Percentiles rank a stretch among this genome's conserved stretches.
Conservation (phyloP, 2,329 filamentous ascomycete species). For the Lasiodiplodia theobromae region DNA sequence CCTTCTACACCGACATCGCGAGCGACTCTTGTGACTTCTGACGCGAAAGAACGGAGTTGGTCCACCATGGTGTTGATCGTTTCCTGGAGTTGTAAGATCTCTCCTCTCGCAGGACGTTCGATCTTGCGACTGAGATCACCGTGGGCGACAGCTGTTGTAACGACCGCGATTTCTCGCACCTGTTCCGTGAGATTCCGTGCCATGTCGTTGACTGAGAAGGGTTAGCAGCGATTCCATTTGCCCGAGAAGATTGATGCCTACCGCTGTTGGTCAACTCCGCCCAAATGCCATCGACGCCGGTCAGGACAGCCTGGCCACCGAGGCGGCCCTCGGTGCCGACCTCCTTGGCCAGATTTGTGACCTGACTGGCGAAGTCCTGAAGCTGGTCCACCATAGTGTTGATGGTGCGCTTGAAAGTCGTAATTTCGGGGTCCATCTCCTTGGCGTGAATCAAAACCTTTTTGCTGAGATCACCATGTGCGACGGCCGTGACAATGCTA, state of each 20-base stretch:
- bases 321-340: slow-evolving; percentile 95
- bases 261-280: slow-evolving; percentile 81
- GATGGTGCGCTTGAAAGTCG: slow-evolving; percentile 96
- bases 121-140: slow-evolving; percentile 97
- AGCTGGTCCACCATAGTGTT: slow-evolving; percentile 99
- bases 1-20: slow-evolving; percentile 70
- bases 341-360: slow-evolving; percentile 91
- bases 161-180: slow-evolving; percentile 95
- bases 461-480: slow-evolving; percentile 93
- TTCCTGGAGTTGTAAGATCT: slow-evolving; percentile 93
- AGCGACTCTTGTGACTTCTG: slow-evolving; percentile 69
- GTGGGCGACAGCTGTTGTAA: slow-evolving; percentile 92
- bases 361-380: slow-evolving; percentile 94
- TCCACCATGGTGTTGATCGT: slow-evolving; percentile 78
- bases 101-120: slow-evolving; percentile 88
- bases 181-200: slow-evolving; percentile 97
- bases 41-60: slow-evolving; percentile 69
- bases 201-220: slow-evolving; percentile 84
- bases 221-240: slow-evolving; percentile 39
- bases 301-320: slow-evolving; percentile 91
- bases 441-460: slow-evolving; percentile 95
- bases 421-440: slow-evolving; percentile 98
- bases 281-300: slow-evolving; percentile 95
- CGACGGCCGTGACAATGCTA: slow-evolving; percentile 95
- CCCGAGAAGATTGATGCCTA: slow-evolving; percentile 40